Conservation (phyloP, 768 basidiomycete species). For the Panus rudis region DNA sequence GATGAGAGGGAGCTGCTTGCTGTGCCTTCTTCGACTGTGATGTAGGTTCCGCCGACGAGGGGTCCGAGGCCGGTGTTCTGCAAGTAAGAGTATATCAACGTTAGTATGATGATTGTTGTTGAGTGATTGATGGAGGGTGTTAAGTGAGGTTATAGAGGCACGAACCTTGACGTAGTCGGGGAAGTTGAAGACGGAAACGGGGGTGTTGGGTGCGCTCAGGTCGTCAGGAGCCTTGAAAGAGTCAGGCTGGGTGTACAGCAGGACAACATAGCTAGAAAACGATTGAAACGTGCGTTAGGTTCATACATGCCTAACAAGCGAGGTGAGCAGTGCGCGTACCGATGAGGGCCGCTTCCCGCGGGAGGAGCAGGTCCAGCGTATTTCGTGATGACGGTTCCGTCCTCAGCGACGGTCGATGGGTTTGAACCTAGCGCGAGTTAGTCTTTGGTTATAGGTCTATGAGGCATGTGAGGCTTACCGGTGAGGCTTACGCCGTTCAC, state of each 20-base stretch:
- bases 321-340: constrained; percentile 33
- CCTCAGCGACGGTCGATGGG: constrained; percentile 24
- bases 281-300: not conserved
- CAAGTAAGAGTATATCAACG: too few relatives aligned
- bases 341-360: constrained; percentile 64
- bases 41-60: constrained; percentile 62
- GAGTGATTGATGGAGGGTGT: too few relatives aligned
- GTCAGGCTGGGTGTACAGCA: constrained; percentile 57
- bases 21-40: constrained; percentile 65
- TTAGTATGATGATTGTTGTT: not conserved
- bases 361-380: constrained; percentile 72
- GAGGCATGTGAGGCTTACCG: constrained; percentile 23
- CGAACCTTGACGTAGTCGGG: constrained; percentile 48
- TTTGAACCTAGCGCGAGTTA: not conserved
- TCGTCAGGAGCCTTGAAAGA: constrained; percentile 55
- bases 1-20: constrained; percentile 43
- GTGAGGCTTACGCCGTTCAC: constrained; percentile 53
- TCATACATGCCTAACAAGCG: not conserved
- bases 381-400: constrained; percentile 47
- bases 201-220: constrained; percentile 40
- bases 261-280: constrained; percentile 52
- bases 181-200: constrained; percentile 52
- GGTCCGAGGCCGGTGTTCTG: constrained; percentile 50
- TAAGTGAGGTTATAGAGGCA: constrained; percentile 1
- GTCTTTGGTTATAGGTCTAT: too few relatives aligned